Evolutionary conservation across 139 green algal genomes (phyloP).

Genomic region (Nannochloris sp.): DNA sequence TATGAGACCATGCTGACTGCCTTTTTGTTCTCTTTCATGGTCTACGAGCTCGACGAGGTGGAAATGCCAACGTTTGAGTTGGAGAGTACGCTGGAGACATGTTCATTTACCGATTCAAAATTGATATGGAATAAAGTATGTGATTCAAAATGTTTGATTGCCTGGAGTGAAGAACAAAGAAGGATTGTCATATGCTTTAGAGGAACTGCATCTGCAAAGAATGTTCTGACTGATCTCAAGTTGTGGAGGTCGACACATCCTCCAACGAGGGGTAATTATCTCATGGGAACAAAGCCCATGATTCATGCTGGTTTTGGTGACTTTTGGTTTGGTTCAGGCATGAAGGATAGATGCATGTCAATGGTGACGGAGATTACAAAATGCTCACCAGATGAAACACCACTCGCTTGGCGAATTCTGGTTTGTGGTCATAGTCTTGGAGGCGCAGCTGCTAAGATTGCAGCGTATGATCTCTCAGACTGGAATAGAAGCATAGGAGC

Average conservation of each 20-base stretch:
- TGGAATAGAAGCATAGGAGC: neutral
- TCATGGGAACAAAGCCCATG: too few relatives aligned
- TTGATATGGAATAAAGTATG: conserved; percentile 31
- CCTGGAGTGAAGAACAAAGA: conserved; percentile 17
- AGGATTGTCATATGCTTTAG: conserved; percentile 32
- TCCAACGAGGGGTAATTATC: neutral
- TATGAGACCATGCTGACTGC: too few relatives aligned
- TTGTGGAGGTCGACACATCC: neutral
- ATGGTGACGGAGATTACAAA: neutral
- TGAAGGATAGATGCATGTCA: neutral
- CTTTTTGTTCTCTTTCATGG: too few relatives aligned
- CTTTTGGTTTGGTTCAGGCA: conserved; percentile 1
- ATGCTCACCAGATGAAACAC: neutral
- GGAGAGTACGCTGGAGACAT: conserved; percentile 5
- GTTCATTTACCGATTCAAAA: conserved; percentile 6
- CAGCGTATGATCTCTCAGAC: conserved; percentile 15
- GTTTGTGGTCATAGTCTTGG: conserved; percentile 35
- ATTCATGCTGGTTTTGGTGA: conserved; percentile 14
- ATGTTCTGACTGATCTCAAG: conserved; percentile 38
- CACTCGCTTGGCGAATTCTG: neutral
- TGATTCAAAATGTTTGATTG: conserved; percentile 29
- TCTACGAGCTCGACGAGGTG: too few relatives aligned
- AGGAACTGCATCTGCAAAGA: conserved; percentile 24
- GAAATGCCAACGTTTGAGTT: neutral
- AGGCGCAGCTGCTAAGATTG: conserved; percentile 32